Base-by-base conservation (phyloP, 192 early-diverging fungal species). In the Martensiomyces pterosporus region DNA sequence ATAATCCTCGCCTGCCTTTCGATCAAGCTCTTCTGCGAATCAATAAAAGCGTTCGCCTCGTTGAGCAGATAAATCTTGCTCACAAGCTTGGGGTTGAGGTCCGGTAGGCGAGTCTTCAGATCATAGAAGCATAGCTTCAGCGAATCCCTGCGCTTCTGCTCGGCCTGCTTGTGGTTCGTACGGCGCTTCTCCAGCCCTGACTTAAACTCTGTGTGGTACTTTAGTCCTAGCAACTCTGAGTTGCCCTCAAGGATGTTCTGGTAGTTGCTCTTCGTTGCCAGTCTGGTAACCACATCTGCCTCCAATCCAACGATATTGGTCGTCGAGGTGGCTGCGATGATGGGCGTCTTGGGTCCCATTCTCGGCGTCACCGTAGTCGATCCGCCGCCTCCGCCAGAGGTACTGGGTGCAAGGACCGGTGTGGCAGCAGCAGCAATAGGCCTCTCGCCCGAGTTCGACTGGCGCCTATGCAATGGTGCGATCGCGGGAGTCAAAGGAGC, bases 131-230 rank as follows among this genome's bases (percentile, higher is more conserved):
- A 89, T 35, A 83, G 64, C 48, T 96, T 96, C 4, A 98, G 80
- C 23, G 87, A 87, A 55, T 98, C 96, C 7, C 96, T 79, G 9
- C 96, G 86, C 60, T 89, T 91, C 64, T 98, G 96, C 63, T 98
- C 96, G 3, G 93, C 93, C 35, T 91, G 85, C 66, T 97, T 95
- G 72, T 98, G 96, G 13, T 83, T 85, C 10, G 85, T 89, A n/a
- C 85, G 84, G 9, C 91, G 84, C 0, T 81, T 66, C 61, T 94
- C 91, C 37, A 94, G 67, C 0, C 88, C 86, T 5, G 80, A 80
- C 25, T 87, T 81, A 23, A 93, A 78, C 49, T 93, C 85, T 14
- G 77, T 64, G 39, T 81, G 77, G 67, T 88, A 91, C 3, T 69
- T 77, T 18, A 94, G 76, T 4, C 91, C 88, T 4, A 94, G 58